Conservation (phyloP, 2,329 filamentous ascomycete genomes). For the Chaetomium globosum region DNA sequence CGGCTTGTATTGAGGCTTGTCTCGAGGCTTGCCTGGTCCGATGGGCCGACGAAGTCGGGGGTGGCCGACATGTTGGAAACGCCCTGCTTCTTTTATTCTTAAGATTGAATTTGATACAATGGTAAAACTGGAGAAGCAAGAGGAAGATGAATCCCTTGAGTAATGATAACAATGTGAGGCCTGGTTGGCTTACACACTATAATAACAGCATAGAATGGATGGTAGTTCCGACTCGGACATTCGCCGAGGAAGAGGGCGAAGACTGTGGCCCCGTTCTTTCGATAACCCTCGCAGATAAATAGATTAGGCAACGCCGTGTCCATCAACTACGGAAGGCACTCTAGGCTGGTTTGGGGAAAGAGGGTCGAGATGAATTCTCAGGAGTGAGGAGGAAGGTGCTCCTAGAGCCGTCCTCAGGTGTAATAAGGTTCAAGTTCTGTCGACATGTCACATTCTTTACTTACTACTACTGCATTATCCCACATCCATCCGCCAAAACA, state of each 20-base stretch:
- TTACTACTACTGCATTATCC: not conserved
- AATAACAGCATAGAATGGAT: not conserved
- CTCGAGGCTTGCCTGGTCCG: slow-evolving; percentile 17
- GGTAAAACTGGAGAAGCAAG: not conserved
- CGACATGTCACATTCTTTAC: not conserved
- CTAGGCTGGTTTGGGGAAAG: not conserved
- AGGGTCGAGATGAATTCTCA: not conserved
- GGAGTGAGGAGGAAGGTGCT: not conserved
- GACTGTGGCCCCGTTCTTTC: not conserved
- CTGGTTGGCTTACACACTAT: not conserved
- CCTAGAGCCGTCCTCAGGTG: not conserved
- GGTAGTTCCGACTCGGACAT: not conserved
- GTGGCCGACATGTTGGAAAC: slow-evolving; percentile 6
- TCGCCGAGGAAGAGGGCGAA: not conserved
- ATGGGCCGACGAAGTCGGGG: not conserved
- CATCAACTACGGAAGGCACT: not conserved
- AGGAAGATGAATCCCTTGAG: not conserved
- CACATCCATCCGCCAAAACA: not conserved
- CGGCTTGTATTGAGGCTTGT: slow-evolving; percentile 13
- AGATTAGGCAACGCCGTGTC: not conserved
- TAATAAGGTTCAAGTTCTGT: no score
- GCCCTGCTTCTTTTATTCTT: not conserved
- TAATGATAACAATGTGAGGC: slow-evolving; percentile 12
- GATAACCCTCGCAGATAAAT: not conserved
- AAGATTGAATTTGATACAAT: not conserved